Evolutionary conservation across 2,329 filamentous ascomycete species (phyloP).

Genomic region (Kalmusia sp.): DNA sequence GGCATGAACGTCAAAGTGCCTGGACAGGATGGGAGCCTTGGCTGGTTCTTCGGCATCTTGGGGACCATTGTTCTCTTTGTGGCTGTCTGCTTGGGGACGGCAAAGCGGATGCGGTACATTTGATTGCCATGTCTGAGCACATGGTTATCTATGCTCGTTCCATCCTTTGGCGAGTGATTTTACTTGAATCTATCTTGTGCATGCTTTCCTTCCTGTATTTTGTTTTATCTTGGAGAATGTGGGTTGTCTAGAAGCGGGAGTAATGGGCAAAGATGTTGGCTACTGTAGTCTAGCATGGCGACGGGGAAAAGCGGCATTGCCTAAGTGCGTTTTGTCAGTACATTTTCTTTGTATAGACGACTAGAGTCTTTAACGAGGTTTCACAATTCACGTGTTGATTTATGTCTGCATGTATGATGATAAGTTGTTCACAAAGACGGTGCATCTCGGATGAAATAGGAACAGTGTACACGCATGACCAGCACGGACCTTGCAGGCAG

Average conservation of each 20-base stretch:
- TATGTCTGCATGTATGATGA: no score
- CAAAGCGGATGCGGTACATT: slow-evolving; percentile 53
- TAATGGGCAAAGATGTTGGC: neutral
- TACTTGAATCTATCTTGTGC: neutral
- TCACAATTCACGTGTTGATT: no score
- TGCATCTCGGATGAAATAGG: no score
- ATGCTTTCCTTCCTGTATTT: neutral
- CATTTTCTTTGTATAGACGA: neutral
- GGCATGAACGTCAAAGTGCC: slow-evolving; percentile 87
- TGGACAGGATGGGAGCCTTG: slow-evolving; percentile 58
- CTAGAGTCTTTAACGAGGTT: neutral
- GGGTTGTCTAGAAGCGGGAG: neutral
- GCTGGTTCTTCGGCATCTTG: slow-evolving; percentile 68
- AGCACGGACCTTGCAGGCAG: neutral
- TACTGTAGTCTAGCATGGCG: neutral
- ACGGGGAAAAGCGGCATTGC: neutral
- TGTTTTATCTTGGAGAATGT: neutral
- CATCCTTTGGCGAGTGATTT: neutral
- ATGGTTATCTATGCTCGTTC: slow-evolving; percentile 1
- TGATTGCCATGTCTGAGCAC: slow-evolving; percentile 23
- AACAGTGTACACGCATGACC: no score
- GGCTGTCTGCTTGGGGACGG: slow-evolving; percentile 46
- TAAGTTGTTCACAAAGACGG: no score
- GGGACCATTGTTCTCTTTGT: slow-evolving; percentile 60
- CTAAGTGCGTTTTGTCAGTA: neutral